Evolutionary conservation across 1,139 yeast genomes (phyloP), one percentile per base, ranked within the genome.

Genomic region (Tardiomyces digboiensis): DNA sequence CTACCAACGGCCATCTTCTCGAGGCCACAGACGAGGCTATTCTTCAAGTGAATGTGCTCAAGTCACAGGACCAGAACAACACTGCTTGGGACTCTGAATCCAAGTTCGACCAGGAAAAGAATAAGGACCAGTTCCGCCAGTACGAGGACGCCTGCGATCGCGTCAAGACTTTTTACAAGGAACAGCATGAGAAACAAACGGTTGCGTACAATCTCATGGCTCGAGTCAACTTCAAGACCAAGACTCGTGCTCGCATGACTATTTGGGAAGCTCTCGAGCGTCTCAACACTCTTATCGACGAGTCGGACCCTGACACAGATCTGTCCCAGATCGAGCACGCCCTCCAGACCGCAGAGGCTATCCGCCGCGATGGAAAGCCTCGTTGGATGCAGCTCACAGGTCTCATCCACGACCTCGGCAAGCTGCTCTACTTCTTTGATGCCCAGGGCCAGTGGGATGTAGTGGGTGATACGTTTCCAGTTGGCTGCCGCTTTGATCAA

Each of bases 381-480:
- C 63, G 87, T 36, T 81, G 88, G 88, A 80, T 81, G 66, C 88
- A 81, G 59, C 62, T 81, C 19, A 86, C 82, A 6, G 88, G 88
- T 1, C 62, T 81, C 38, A 78, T 81, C 38, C 88, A 81, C 56
- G 88, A 81, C 58, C 64, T 81, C 49, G 88, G 88, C 1, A 81
- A 81, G 56, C 66, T 81, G 19, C 65, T 81, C 21, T 81, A 81
- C 57, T 81, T 81, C 52, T 81, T 75, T 54, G 87, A 79, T 54
- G 80, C 86, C 21, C 70, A 75, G 53, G 87, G 87, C 7, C 87
- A 81, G 57, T 81, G 88, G 88, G 87, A 80, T 55, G 88, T 81
- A n/a, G 88, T 81, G 19, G 88, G 88, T 5, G 88, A 81, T 55
- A 81, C 88, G 0, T 81, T 81, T 56, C 85, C 87, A 0, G 85